These are phyloP conservation scores for Breviolum minutum DNA, from an alignment of 73 alveolate genomes.

Conservation along the genomic window DNA sequence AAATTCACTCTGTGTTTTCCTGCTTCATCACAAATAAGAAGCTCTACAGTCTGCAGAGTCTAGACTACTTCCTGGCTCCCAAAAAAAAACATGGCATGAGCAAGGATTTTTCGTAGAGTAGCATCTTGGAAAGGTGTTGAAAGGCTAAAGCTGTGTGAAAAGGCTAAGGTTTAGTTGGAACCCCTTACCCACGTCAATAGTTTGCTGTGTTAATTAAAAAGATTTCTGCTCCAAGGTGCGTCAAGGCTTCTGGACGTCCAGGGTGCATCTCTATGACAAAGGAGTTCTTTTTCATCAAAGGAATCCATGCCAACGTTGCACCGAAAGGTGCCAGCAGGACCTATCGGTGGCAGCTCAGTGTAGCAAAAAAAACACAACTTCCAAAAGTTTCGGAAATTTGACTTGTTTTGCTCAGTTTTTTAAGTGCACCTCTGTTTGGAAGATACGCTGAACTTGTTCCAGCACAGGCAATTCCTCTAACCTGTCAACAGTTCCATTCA, in stretches of 20 bases:
- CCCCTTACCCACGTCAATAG: no score
- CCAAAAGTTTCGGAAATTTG: background rate
- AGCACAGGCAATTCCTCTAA: slow-evolving; percentile 33
- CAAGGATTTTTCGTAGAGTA: no score
- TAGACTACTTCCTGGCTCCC: no score
- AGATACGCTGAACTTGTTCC: slow-evolving; percentile 22
- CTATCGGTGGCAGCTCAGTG: background rate
- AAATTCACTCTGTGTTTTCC: no score
- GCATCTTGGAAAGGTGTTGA: no score
- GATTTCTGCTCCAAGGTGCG: background rate
- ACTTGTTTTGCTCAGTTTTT: background rate
- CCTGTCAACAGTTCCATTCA: slow-evolving; percentile 19
- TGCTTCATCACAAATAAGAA: no score
- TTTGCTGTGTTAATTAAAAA: background rate
- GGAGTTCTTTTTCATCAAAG: slow-evolving; percentile 25
- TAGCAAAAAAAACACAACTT: no score
- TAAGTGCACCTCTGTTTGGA: background rate
- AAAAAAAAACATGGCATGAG: no score
- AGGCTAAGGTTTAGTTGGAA: no score
- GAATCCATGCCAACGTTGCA: slow-evolving; percentile 49
- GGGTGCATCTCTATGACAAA: slow-evolving; percentile 57
- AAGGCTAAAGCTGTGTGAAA: no score
- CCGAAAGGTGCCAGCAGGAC: slow-evolving; percentile 40
- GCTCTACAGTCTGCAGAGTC: no score
- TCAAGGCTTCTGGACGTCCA: slow-evolving; percentile 40